Percentiles rank a stretch among this genome's conserved stretches.
Conservation (phyloP, 2,329 filamentous ascomycete species). For the Scedosporium aurantiacum region DNA sequence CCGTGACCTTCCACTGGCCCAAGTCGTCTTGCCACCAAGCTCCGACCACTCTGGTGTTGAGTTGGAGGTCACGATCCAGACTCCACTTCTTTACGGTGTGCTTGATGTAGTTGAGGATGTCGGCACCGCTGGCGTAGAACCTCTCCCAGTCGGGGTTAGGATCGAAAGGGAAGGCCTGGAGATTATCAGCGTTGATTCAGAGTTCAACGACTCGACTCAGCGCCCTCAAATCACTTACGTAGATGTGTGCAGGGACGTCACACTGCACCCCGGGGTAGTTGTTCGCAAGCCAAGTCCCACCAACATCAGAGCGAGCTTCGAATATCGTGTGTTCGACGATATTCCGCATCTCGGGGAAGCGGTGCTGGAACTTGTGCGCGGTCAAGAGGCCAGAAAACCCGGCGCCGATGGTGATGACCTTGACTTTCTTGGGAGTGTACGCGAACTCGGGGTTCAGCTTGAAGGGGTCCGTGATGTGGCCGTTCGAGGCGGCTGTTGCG, state of each 20-base stretch:
- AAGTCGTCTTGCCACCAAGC: constrained; percentile 16
- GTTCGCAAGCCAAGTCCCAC: constrained; percentile 44
- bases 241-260: constrained; percentile 59
- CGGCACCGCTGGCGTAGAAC: constrained; percentile 53
- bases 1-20: constrained; percentile 27
- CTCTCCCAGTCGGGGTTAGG: constrained; percentile 61
- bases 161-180: constrained; percentile 47
- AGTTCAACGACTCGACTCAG: not conserved
- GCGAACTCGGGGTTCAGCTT: constrained; percentile 15
- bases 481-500: constrained; percentile 1
- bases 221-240: constrained; percentile 19
- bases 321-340: constrained; percentile 51
- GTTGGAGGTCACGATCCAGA: constrained; percentile 23
- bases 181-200: not conserved
- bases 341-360: constrained; percentile 36
- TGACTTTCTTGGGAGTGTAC: constrained; percentile 19
- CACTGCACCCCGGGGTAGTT: constrained; percentile 55
- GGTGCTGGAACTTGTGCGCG: constrained; percentile 57
- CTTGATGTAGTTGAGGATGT: constrained; percentile 54
- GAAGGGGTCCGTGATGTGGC: constrained; percentile 15
- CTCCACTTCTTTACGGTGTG: constrained; percentile 30
- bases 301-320: constrained; percentile 57
- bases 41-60: constrained; percentile 21
- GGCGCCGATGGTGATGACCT: constrained; percentile 25
- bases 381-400: constrained; percentile 30